A percentile compares a stretch with the other conserved stretches of the same genome.
Conservation (phyloP, 495 filamentous ascomycete species). For the Xylaria venustula region DNA sequence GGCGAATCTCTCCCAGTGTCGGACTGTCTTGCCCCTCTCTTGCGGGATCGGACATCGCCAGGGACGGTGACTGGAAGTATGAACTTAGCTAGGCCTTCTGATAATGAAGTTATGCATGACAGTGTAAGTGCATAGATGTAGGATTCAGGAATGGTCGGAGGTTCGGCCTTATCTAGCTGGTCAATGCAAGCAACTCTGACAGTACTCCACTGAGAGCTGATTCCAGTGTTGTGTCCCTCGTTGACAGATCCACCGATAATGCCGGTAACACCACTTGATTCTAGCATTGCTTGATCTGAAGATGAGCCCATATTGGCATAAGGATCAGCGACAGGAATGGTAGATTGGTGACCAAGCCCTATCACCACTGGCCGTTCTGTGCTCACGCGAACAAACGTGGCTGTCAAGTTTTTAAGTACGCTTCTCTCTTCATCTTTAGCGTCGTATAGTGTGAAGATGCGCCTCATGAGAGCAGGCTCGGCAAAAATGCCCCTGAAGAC, state of each 20-base stretch:
- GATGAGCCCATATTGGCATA: constrained; percentile 37
- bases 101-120: constrained; percentile 81
- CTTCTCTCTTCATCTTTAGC: constrained; percentile 67
- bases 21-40: constrained; percentile 39
- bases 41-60: constrained; percentile 52
- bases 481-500: constrained; percentile 80
- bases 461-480: constrained; percentile 71
- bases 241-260: constrained; percentile 79
- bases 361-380: constrained; percentile 87
- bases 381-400: constrained; percentile 80
- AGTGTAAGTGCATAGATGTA: constrained; percentile 90
- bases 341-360: constrained; percentile 82
- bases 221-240: constrained; percentile 66
- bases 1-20: constrained; percentile 47
- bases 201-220: constrained; percentile 88
- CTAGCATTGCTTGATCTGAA: constrained; percentile 79
- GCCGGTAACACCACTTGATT: constrained; percentile 83
- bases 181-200: constrained; percentile 88
- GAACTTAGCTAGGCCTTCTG: constrained; percentile 89
- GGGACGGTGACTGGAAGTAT: constrained; percentile 85
- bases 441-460: constrained; percentile 81
- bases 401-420: constrained; percentile 77
- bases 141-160: constrained; percentile 80
- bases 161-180: constrained; percentile 87
- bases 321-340: constrained; percentile 58